Evolutionary conservation across 495 filamentous ascomycete genomes (phyloP).

Genomic region (Cetradonia linearis): DNA sequence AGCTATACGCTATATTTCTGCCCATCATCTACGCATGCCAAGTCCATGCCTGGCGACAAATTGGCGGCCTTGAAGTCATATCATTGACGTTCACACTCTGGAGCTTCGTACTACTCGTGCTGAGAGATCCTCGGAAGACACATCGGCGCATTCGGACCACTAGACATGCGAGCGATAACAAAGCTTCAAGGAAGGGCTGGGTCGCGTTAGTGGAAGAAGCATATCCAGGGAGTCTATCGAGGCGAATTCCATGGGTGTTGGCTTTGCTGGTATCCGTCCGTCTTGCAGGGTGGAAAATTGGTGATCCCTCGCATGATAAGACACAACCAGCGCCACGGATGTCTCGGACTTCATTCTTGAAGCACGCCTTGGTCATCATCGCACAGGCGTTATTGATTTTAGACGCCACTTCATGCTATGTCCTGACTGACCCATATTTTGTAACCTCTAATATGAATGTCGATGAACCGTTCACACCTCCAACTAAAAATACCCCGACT

Average conservation of each 20-base stretch:
- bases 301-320: constrained; percentile 18
- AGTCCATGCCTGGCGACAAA: constrained; percentile 10
- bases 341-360: constrained; percentile 1
- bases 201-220: constrained; percentile 14
- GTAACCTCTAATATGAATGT: constrained; percentile 7
- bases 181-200: background rate
- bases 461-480: constrained; percentile 10
- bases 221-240: constrained; percentile 13
- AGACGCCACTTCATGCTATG: constrained; percentile 16
- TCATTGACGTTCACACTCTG: constrained; percentile 19
- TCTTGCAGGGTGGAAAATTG: constrained; percentile 20
- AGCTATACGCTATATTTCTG: constrained; percentile 15
- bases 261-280: constrained; percentile 20
- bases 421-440: constrained; percentile 21
- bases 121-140: constrained; percentile 12
- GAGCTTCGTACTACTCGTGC: constrained; percentile 17
- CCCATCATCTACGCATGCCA: constrained; percentile 20
- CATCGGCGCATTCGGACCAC: constrained; percentile 2
- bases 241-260: constrained; percentile 20
- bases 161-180: background rate
- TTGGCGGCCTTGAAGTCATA: constrained; percentile 20
- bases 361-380: constrained; percentile 1
- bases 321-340: constrained; percentile 6
- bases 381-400: constrained; percentile 14
- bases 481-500: background rate